Evolutionary conservation across 805 yeast genomes (phyloP), one percentile per base, ranked within the genome.

Genomic region (Saccharomycopsis schoenii): DNA sequence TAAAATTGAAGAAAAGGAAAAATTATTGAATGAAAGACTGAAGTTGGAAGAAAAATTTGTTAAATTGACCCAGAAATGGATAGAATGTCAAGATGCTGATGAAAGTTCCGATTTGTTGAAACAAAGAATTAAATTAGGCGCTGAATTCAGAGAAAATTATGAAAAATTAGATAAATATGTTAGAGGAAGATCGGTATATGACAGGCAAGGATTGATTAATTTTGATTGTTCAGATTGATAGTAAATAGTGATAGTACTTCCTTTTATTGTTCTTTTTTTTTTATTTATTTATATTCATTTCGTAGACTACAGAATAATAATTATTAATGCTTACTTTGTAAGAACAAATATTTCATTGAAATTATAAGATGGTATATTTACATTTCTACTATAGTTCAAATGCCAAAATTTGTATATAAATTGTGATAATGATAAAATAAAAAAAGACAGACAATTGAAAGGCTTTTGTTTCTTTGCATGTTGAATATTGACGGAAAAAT

Each of bases 101-200:
- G 81, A 79, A 12, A 80, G 83, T 59, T 74, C 75, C 14, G 68
- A 72, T 58, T 78, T 79, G 63, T 76, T 82, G 69, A 72, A 76
- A 40, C 86, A 83, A 60, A 86, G 84, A 69, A 76, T 83, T 15
- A 71, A 72, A 37, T 61, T 86, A 34, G 82, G 85, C 60, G 73
- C 73, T 58, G 73, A 80, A 62, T 69, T 93, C 57, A 75, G 85
- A 9, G 74, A 77, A 36, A 88, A 88, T 69, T 92, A 86, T 73
- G 78, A 82, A 69, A 71, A 74, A 57, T 72, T 89, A 60, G 98
- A 94, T 69, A 93, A 94, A 1, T 91, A 87, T 66, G 72, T 90
- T 57, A 84, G 99, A 72, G 83, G 86, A 52, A 84, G 91, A 65
- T 83, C 91, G 47, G 75, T 84, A 50, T 89, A 83, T 69, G 99